Base-by-base conservation (phyloP, 257 asterid species). In the Striga asiatica region DNA sequence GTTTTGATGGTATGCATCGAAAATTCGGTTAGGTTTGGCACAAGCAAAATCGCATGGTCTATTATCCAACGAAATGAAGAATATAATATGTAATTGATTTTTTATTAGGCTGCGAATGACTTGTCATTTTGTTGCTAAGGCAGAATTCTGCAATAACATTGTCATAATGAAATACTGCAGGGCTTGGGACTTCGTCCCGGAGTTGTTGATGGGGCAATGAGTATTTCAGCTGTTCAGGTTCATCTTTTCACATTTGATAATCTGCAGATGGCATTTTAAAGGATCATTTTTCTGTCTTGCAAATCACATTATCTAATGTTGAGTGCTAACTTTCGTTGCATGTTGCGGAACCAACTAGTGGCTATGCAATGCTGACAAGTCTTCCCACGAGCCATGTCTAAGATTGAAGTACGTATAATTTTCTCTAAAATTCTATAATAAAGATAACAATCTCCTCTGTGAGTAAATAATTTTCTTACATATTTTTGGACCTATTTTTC, bases 191-290 rank as follows among this genome's bases (percentile, higher is more conserved):
- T 91, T 65, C 93, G 97, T 35, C 72, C 93, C 31, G 97, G 98
- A 54, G 92, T 87, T 54, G 58, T 88, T 53, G 98, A 91, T 61
- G 98, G 98, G n/a, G 98, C 97, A 62, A 84, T 91, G 51, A 84
- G 98, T 71, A 84, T 91, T 70, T 91, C 97, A 50, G 96, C 98
- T 59, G 94, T 91, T 66, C 98, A 91, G 97, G 98, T 89, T 69
- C 50, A 25, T 54, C 32, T 23, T 75, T 50, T 54, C 41, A 34
- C 41, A 9, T 34, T 34, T 18, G 27, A 17, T 43, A 43, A 8
- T 43, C 13, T 43, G 22, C 24, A 10, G 19, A 12, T 21, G 17
- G 50, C n/a, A 18, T 8, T 43, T 6, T 43, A 17, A 8, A 43
- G 19, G n/a, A 12, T 17, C 24, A 3, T 43, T 19, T 43, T 18